phyloP scores from a whole-genome alignment of 331 rosid genomes.

The Rosa hybrid region DNA sequence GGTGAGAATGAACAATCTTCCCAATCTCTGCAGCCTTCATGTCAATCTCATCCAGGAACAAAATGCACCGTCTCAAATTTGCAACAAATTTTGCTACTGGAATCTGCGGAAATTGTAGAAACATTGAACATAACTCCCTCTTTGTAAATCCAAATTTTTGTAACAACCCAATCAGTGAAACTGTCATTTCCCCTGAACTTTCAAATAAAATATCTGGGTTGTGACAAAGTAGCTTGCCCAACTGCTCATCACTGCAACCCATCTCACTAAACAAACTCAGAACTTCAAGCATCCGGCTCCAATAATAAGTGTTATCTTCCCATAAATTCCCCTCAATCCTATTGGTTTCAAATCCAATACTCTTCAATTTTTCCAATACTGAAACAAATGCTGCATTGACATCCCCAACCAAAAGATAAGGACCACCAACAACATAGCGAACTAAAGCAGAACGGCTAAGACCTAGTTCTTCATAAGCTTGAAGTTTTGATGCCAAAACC shows the following conservation, averaged over 20 bases:
- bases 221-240: constrained; percentile 35
- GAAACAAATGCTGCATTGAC: constrained; percentile 40
- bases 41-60: constrained; percentile 54
- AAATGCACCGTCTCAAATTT: constrained; percentile 52
- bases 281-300: constrained; percentile 52
- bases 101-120: constrained; percentile 58
- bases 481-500: constrained; percentile 59
- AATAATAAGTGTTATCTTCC: constrained; percentile 43
- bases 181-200: constrained; percentile 53
- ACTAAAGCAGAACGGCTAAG: constrained; percentile 27
- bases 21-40: constrained; percentile 59
- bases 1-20: constrained; percentile 47
- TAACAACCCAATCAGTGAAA: constrained; percentile 55
- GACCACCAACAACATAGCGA: constrained; percentile 46
- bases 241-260: constrained; percentile 44
- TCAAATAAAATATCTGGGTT: constrained; percentile 61
- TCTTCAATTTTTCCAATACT: constrained; percentile 50
- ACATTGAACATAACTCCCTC: constrained; percentile 41
- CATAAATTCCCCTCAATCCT: constrained; percentile 50
- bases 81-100: constrained; percentile 44
- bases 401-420: constrained; percentile 61
- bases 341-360: constrained; percentile 38
- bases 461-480: constrained; percentile 54
- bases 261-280: constrained; percentile 47
- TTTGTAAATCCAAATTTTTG: constrained; percentile 56